phyloP scores from a whole-genome alignment of 2,329 filamentous ascomycete species.

The Pyricularia pennisetigena region DNA sequence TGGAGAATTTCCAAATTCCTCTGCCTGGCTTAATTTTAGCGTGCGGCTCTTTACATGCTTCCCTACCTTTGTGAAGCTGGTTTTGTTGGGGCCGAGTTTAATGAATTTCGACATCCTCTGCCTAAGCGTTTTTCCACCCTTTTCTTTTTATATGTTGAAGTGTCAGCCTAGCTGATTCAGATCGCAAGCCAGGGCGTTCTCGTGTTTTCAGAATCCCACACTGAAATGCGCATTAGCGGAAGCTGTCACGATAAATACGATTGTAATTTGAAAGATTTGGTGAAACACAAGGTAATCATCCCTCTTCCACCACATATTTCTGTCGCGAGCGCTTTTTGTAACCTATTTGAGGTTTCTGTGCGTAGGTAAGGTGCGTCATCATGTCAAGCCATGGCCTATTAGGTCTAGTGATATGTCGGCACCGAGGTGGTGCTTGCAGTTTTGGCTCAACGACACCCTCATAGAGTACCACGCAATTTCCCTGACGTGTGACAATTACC shows the following conservation, averaged over 20 bases:
- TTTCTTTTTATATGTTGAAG: neutral
- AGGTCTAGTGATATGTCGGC: neutral
- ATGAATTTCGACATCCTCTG: neutral
- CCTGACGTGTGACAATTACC: neutral
- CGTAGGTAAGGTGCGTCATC: neutral
- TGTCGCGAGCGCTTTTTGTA: neutral
- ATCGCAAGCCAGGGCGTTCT: neutral
- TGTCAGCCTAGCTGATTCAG: neutral
- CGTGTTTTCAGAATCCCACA: neutral
- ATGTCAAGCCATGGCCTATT: neutral
- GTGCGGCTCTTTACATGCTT: neutral
- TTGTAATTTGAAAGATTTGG: too few species aligned
- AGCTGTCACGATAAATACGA: too few species aligned
- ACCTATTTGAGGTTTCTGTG: neutral
- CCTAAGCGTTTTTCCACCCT: too few species aligned
- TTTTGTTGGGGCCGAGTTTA: neutral
- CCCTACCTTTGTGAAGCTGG: neutral
- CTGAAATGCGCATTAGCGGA: neutral
- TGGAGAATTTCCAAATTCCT: neutral
- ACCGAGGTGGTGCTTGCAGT: neutral
- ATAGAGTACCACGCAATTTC: neutral
- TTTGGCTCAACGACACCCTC: neutral
- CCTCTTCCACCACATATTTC: too few species aligned
- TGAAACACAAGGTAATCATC: too few species aligned
- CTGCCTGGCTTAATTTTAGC: neutral